phyloP scores from a whole-genome alignment of 2,329 filamentous ascomycete species.

The Ophiostoma himal-ulmi region DNA sequence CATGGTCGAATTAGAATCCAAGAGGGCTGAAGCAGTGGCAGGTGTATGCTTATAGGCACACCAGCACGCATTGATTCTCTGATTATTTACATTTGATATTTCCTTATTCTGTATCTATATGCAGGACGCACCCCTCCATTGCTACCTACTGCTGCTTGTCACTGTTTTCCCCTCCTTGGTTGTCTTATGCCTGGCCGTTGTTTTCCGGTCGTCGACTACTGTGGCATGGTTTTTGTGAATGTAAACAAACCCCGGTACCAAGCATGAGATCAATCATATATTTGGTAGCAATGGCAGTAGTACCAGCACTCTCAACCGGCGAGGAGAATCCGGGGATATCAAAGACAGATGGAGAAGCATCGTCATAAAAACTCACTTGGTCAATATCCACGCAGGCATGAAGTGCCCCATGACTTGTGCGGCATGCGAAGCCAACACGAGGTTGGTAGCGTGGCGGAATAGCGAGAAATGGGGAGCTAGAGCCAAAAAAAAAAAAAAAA shows the following conservation, averaged over 20 bases:
- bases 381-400: neutral
- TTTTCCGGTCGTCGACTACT: neutral
- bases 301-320: neutral
- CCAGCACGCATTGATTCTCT: neutral
- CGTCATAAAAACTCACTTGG: neutral
- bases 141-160: neutral
- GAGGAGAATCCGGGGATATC: neutral
- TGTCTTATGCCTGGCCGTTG: neutral
- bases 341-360: neutral
- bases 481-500: too few relatives aligned
- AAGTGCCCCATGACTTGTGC: neutral
- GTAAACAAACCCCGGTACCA: neutral
- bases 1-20: too few relatives aligned
- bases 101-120: neutral
- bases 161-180: neutral
- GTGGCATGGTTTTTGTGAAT: neutral
- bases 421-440: slow-evolving; percentile 3
- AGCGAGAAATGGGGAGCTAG: neutral
- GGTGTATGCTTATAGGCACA: neutral
- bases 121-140: neutral
- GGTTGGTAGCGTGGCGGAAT: neutral
- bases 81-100: neutral
- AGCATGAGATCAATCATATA: neutral
- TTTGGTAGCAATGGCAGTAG: neutral
- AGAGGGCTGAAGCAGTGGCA: neutral